phyloP scores from a whole-genome alignment of 306 rosid species.

The Vigna unguiculata region DNA sequence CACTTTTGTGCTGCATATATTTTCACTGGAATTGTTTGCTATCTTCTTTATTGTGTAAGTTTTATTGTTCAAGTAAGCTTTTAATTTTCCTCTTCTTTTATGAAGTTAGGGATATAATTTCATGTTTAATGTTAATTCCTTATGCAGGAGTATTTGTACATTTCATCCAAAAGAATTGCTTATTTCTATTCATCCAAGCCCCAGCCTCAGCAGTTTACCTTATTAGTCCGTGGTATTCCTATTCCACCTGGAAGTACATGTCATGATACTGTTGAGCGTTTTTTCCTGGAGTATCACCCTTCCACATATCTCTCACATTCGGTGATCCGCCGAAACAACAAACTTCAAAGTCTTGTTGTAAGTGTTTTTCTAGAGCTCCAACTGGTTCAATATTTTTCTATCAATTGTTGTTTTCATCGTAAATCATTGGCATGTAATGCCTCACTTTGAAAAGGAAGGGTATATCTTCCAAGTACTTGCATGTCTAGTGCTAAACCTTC shows the following conservation, averaged over 20 bases:
- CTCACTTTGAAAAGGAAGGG: not conserved
- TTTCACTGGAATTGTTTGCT: constrained; percentile 86
- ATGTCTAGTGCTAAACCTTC: not conserved
- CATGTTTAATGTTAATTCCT: constrained; percentile 39
- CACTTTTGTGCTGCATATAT: constrained; percentile 83
- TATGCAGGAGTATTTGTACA: constrained; percentile 68
- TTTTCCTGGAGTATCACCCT: constrained; percentile 77
- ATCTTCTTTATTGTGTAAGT: constrained; percentile 85
- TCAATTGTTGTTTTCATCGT: constrained; percentile 16
- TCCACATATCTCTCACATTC: constrained; percentile 81
- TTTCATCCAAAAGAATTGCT: constrained; percentile 70
- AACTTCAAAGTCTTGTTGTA: constrained; percentile 74
- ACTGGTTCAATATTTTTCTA: constrained; percentile 7
- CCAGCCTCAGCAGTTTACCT: constrained; percentile 66
- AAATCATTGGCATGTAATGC: constrained; percentile 18
- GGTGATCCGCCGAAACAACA: constrained; percentile 59
- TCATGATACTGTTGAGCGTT: constrained; percentile 66
- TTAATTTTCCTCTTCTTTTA: constrained; percentile 29
- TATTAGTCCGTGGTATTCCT: constrained; percentile 77
- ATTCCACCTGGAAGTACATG: constrained; percentile 68
- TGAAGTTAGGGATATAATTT: constrained; percentile 22
- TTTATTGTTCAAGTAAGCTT: constrained; percentile 34
- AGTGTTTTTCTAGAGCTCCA: constrained; percentile 48
- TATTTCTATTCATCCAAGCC: constrained; percentile 68
- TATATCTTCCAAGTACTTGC: constrained; percentile 22